Conservation (phyloP, 2,329 filamentous ascomycete species). For the Lecanicillium sp. region DNA sequence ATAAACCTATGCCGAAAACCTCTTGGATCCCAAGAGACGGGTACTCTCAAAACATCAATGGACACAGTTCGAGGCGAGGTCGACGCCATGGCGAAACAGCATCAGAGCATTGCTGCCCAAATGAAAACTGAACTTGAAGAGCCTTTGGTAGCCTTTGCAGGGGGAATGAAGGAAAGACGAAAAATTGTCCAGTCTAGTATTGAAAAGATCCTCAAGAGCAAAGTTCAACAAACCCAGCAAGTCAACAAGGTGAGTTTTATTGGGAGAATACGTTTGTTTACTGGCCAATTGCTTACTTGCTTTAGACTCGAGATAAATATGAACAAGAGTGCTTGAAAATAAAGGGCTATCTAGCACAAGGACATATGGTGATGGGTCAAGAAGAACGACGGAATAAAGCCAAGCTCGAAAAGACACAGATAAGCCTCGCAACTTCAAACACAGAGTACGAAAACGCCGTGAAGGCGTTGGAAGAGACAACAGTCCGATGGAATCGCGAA, state of each 20-base stretch:
- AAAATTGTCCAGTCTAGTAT: slow-evolving; percentile 95
- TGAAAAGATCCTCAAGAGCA: slow-evolving; percentile 88
- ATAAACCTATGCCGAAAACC: slow-evolving; percentile 79
- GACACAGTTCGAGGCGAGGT: slow-evolving; percentile 85
- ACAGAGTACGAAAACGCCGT: slow-evolving; percentile 89
- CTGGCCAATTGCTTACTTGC: slow-evolving; percentile 12
- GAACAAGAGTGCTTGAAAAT: slow-evolving; percentile 98
- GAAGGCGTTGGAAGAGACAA: slow-evolving; percentile 91
- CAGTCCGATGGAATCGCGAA: slow-evolving; percentile 90
- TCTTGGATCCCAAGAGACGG: slow-evolving; percentile 78
- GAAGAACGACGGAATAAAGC: slow-evolving; percentile 98
- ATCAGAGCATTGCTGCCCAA: slow-evolving; percentile 80
- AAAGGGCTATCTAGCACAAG: slow-evolving; percentile 95
- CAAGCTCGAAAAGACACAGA: slow-evolving; percentile 97
- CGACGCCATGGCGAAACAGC: slow-evolving; percentile 88
- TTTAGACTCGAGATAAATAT: slow-evolving; percentile 78
- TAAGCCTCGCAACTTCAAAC: slow-evolving; percentile 84
- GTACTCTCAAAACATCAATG: slow-evolving; percentile 73
- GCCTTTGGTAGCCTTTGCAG: slow-evolving; percentile 81
- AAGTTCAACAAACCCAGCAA: slow-evolving; percentile 79
- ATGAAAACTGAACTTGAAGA: slow-evolving; percentile 97
- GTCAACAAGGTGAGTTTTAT: slow-evolving; percentile 72
- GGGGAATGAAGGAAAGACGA: slow-evolving; percentile 89
- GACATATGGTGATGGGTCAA: slow-evolving; percentile 99
- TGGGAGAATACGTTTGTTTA: neutral